Evolutionary conservation across 2,329 filamentous ascomycete genomes (phyloP).

Genomic region (Neonectria punicea): DNA sequence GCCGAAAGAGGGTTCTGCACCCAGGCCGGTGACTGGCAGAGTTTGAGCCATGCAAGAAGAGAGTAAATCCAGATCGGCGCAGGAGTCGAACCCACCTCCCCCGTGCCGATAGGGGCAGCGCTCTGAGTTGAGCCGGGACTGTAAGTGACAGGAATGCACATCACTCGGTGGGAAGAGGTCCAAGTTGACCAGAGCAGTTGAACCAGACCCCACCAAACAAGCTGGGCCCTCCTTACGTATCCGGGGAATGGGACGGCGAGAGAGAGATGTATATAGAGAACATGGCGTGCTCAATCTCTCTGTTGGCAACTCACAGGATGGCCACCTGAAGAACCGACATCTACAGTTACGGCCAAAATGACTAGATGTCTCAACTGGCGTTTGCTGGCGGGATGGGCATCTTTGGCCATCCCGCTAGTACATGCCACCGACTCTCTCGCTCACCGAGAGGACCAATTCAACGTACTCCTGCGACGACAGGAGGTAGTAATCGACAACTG

Average conservation of each 20-base stretch:
- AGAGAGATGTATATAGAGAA: constrained; percentile 19
- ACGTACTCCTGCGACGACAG: constrained; percentile 23
- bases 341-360: constrained; percentile 18
- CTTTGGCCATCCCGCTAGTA: constrained; percentile 15
- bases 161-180: constrained; percentile 7
- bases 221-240: constrained; percentile 11
- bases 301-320: constrained; percentile 1
- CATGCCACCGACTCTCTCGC: constrained; percentile 20
- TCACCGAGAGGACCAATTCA: constrained; percentile 17
- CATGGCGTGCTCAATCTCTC: constrained; percentile 6
- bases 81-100: neutral
- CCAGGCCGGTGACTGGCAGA: neutral
- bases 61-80: constrained; percentile 17
- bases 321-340: constrained; percentile 10
- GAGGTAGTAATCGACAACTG: constrained; percentile 22
- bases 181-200: constrained; percentile 14
- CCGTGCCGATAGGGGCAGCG: constrained; percentile 9
- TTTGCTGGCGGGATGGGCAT: constrained; percentile 20
- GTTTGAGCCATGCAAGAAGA: constrained; percentile 9
- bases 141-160: constrained; percentile 19
- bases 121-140: constrained; percentile 6
- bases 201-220: constrained; percentile 6
- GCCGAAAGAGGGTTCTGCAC: constrained; percentile 15
- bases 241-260: constrained; percentile 7
- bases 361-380: constrained; percentile 23